Evolutionary conservation across 169 alveolate genomes (phyloP).

Genomic region (Theileria annulata): DNA sequence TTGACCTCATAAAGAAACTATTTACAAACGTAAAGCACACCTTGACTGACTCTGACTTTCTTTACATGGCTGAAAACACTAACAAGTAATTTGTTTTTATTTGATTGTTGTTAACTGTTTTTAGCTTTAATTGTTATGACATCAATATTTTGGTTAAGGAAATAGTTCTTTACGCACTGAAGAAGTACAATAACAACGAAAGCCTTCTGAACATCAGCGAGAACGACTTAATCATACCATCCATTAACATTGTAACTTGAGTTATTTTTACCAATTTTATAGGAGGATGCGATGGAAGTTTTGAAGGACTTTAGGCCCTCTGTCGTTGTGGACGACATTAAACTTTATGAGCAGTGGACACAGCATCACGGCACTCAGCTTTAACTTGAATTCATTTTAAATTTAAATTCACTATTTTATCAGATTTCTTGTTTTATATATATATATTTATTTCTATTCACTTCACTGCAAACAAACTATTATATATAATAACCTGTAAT

Average conservation of each 20-base stretch:
- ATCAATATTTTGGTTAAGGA: slow-evolving; percentile 69
- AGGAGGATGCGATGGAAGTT: slow-evolving; percentile 40
- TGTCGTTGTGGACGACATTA: slow-evolving; percentile 52
- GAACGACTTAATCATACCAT: slow-evolving; percentile 78
- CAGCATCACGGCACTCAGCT: slow-evolving; percentile 73
- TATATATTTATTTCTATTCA: too few species aligned
- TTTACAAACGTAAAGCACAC: slow-evolving; percentile 65
- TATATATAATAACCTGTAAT: neutral
- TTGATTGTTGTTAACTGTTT: neutral
- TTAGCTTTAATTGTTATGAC: slow-evolving; percentile 72
- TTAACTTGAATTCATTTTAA: neutral
- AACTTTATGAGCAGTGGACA: slow-evolving; percentile 76
- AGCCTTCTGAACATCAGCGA: slow-evolving; percentile 78
- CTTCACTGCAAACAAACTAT: too few species aligned
- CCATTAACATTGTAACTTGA: slow-evolving; percentile 57
- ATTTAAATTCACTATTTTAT: neutral
- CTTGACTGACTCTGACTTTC: slow-evolving; percentile 80
- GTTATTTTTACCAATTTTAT: slow-evolving; percentile 25
- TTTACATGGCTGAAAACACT: slow-evolving; percentile 65
- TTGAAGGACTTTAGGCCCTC: slow-evolving; percentile 35
- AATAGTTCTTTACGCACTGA: slow-evolving; percentile 73
- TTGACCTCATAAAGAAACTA: slow-evolving; percentile 77
- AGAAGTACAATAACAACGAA: slow-evolving; percentile 72
- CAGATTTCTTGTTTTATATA: slow-evolving; percentile 19
- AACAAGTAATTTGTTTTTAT: slow-evolving; percentile 51